Conservation (phyloP, 441 rosid species). For the Aquilaria agallochum region DNA sequence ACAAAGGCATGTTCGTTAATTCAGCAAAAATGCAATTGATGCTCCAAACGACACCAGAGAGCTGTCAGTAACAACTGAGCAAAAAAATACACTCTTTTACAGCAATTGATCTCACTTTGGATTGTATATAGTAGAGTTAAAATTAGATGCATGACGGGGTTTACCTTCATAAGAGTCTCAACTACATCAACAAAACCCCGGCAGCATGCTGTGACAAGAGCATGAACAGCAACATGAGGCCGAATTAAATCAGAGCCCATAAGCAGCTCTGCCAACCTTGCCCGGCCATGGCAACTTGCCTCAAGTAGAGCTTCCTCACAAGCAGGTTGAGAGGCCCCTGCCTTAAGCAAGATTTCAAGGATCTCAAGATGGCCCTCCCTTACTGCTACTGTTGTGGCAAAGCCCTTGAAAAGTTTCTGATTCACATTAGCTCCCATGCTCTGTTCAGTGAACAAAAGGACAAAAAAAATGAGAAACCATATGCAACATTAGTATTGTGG, state of each 20-base stretch:
- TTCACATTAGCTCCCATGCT: constrained; percentile 89
- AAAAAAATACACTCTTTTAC: too few relatives aligned
- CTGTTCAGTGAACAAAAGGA: constrained; percentile 34
- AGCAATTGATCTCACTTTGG: too few relatives aligned
- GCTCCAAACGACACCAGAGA: too few relatives aligned
- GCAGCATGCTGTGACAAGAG: constrained; percentile 79
- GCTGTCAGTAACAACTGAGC: too few relatives aligned
- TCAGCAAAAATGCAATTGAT: neutral
- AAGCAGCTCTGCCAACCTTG: constrained; percentile 60
- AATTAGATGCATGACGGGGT: constrained; percentile 2
- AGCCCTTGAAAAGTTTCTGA: constrained; percentile 91
- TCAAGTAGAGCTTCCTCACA: constrained; percentile 94
- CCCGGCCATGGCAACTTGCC: constrained; percentile 78
- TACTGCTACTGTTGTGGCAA: constrained; percentile 85
- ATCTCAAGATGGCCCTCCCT: constrained; percentile 86
- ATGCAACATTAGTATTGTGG: too few relatives aligned
- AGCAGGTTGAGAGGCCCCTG: constrained; percentile 89
- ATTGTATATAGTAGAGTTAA: too few relatives aligned
- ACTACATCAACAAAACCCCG: constrained; percentile 78
- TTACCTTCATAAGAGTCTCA: constrained; percentile 70
- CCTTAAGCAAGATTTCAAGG: constrained; percentile 81
- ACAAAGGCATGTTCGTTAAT: neutral
- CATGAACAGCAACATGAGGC: constrained; percentile 89
- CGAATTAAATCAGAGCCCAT: constrained; percentile 86
- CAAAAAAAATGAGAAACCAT: too few relatives aligned